Base-by-base conservation (phyloP, 306 rosid genomes). In the Phaseolus lunatus region DNA sequence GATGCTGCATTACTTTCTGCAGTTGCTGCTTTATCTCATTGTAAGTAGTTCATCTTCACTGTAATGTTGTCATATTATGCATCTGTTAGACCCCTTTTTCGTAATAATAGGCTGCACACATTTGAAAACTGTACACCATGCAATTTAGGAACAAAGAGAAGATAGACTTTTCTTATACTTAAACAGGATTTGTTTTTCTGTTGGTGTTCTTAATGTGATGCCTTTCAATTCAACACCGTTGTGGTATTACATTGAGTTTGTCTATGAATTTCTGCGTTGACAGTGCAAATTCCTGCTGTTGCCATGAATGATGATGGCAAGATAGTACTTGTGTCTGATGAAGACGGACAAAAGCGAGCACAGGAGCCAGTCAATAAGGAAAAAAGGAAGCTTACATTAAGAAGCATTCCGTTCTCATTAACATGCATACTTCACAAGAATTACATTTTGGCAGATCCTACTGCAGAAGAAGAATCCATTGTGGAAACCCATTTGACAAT, bases 1-100 rank as follows among this genome's bases (percentile, higher is more conserved):
- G 96, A 92, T 74, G 90, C 96, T 81, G 98, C 96, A 43, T 84
- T 91, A 84, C 91, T 92, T 54, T 94, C 98, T 61, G 94, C 90
- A 11, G 87, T 89, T 79, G 89, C 97, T 63, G 97, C 97, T 62
- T 89, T 91, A 68, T 90, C 90, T 80, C 89, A 94, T 78, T 73
- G 98, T 94, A 86, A 86, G 93, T 66, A 59, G 67, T 79, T 14
- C 50, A 35, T 67, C 68, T 82, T 83, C 54, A 71, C 47, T 76
- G 59, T 78, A 27, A 14, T 69, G 64, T 65, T 43, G 44, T 57
- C n/a, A 75, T 56, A 20, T 43, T 43, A 11, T 43, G 48, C 13
- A 43, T 43, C 15, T 43, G 5, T 43, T 56, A 23, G 33, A 23
- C 63, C n/a, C 33, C 33, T 56, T 12, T 41, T 65, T 70, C 3